These are phyloP conservation scores for Neurospora sp. DNA, from an alignment of 495 filamentous ascomycete genomes.

Conservation along the genomic window DNA sequence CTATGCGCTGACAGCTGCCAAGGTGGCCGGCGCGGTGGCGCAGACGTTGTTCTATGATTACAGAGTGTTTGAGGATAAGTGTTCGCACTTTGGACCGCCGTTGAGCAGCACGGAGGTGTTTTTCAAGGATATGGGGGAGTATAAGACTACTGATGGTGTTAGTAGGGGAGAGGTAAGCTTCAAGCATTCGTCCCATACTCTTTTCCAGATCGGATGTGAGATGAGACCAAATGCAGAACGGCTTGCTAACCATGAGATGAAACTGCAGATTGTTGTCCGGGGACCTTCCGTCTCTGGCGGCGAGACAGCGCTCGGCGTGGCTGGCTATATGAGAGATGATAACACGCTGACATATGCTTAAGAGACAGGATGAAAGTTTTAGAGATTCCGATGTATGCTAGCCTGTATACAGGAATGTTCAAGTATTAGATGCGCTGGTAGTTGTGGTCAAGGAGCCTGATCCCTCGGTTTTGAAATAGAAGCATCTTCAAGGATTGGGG, in stretches of 20 bases:
- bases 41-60: conserved; percentile 90
- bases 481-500: not conserved
- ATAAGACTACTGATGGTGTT: conserved; percentile 50
- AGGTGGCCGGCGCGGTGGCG: conserved; percentile 71
- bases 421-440: not conserved
- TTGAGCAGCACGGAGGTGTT: conserved; percentile 70
- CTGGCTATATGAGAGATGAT: conserved; percentile 43
- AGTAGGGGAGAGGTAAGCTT: conserved; percentile 52
- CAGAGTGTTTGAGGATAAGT: conserved; percentile 43
- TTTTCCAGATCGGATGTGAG: not conserved
- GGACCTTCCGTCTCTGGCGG: conserved; percentile 60
- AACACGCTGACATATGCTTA: conserved; percentile 42
- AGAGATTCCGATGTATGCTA: not conserved
- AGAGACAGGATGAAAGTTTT: not conserved
- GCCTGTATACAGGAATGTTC: not conserved
- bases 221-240: not conserved
- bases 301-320: conserved; percentile 48
- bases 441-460: not conserved
- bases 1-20: conserved; percentile 73
- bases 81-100: conserved; percentile 74
- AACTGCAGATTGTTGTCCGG: conserved; percentile 46
- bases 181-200: not conserved
- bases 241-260: not conserved
- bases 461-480: not conserved
- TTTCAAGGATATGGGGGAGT: conserved; percentile 47